Conservation (phyloP, 306 rosid genomes). For the Styphnolobium japonicum region DNA sequence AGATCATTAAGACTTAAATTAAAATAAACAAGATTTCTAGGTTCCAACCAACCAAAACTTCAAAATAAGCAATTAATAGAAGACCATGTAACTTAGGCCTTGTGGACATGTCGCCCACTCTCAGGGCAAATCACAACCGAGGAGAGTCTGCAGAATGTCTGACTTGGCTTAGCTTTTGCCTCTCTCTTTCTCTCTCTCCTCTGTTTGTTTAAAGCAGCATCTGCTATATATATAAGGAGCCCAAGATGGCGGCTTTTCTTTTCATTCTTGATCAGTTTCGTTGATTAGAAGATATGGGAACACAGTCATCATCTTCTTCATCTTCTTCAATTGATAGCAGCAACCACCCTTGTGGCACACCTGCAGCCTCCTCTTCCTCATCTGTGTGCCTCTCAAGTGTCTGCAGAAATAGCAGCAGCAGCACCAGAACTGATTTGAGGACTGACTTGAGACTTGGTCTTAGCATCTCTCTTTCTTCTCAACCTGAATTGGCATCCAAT, state of each 20-base stretch:
- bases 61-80: constrained; percentile 32
- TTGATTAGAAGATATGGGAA: constrained; percentile 41
- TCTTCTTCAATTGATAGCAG: constrained; percentile 28
- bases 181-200: background rate
- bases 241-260: constrained; percentile 40
- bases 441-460: constrained; percentile 2
- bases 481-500: background rate
- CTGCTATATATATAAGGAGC: constrained; percentile 19
- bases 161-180: constrained; percentile 25
- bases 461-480: background rate
- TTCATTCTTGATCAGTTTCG: constrained; percentile 25
- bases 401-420: background rate
- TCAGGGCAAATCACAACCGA: constrained; percentile 50
- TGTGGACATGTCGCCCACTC: constrained; percentile 61
- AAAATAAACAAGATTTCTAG: constrained; percentile 34
- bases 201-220: background rate
- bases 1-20: constrained; percentile 16
- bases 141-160: constrained; percentile 23
- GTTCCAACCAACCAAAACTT: constrained; percentile 43
- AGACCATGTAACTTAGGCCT: constrained; percentile 42
- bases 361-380: constrained; percentile 20
- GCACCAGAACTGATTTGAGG: background rate
- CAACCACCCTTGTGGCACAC: constrained; percentile 20
- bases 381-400: background rate
- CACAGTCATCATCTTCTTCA: constrained; percentile 46